A percentile compares a stretch with the other conserved stretches of the same genome.
These are phyloP conservation scores for Pilaira anomala DNA, from an alignment of 192 early-diverging fungal genomes.

Conservation along the genomic window DNA sequence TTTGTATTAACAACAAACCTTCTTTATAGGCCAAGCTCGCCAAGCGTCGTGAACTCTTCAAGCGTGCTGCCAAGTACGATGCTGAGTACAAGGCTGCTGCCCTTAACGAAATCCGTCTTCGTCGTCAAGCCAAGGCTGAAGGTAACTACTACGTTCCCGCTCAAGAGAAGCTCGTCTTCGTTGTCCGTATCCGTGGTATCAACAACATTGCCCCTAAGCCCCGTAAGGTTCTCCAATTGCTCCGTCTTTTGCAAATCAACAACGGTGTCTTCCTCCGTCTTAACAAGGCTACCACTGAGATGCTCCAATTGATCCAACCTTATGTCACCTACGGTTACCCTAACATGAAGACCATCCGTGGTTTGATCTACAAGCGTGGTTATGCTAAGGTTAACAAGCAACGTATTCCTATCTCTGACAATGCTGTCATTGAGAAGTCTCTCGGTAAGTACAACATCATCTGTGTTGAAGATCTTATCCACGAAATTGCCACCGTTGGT, in stretches of 20 bases:
- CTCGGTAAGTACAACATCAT: constrained; percentile 95
- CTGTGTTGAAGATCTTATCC: constrained; percentile 96
- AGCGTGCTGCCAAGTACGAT: constrained; percentile 98
- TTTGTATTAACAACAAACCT: no score
- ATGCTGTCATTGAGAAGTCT: constrained; percentile 88
- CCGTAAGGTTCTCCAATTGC: constrained; percentile 97
- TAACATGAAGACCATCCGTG: constrained; percentile 97
- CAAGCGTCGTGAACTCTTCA: constrained; percentile 96
- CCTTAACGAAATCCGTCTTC: constrained; percentile 85
- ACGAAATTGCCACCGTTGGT: constrained; percentile 98
- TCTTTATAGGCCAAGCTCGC: constrained; percentile 44
- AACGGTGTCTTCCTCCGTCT: constrained; percentile 93
- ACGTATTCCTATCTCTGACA: constrained; percentile 95
- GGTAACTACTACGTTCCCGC: constrained; percentile 94
- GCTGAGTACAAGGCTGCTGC: constrained; percentile 93
- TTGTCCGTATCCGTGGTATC: constrained; percentile 99
- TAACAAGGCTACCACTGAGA: constrained; percentile 95
- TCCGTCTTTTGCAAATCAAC: constrained; percentile 99
- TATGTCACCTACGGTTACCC: constrained; percentile 94
- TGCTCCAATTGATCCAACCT: constrained; percentile 95
- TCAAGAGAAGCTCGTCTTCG: constrained; percentile 96
- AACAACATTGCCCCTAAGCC: constrained; percentile 99
- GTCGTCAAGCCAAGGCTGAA: constrained; percentile 86
- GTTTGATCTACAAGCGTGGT: constrained; percentile 99
- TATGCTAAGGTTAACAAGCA: constrained; percentile 98